Evolutionary conservation across 306 rosid species (phyloP).

Genomic region (Macrotyloma uniflorum): DNA sequence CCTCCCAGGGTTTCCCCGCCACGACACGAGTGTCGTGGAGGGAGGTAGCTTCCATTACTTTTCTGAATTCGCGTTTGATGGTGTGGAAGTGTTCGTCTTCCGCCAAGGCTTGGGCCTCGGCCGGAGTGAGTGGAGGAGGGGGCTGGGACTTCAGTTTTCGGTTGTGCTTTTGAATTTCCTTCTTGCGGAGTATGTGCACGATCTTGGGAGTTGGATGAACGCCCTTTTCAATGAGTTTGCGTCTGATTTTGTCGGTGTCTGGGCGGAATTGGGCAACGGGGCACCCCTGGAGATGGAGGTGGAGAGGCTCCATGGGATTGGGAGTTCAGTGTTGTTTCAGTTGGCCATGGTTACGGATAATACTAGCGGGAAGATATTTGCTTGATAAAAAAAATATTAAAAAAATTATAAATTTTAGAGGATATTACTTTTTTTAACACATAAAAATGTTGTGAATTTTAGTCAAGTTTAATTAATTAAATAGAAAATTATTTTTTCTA

Average conservation of each 20-base stretch:
- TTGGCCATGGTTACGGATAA: neutral
- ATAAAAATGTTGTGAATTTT: no score
- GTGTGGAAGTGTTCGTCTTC: constrained; percentile 64
- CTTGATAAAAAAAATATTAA: neutral
- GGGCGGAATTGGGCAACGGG: constrained; percentile 64
- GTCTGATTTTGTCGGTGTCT: constrained; percentile 60
- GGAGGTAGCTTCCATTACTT: neutral
- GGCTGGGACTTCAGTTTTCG: constrained; percentile 58
- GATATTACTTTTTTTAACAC: no score
- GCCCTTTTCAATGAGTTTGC: constrained; percentile 56
- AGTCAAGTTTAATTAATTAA: no score
- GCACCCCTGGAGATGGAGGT: constrained; percentile 40
- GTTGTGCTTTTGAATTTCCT: constrained; percentile 76
- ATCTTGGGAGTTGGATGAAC: constrained; percentile 75
- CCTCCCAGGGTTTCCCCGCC: constrained; percentile 89
- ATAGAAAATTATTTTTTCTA: no score
- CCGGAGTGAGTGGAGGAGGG: constrained; percentile 48
- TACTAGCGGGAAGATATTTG: neutral
- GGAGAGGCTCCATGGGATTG: neutral
- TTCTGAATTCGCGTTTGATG: constrained; percentile 58
- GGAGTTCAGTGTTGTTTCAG: neutral
- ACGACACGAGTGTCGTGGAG: constrained; percentile 17
- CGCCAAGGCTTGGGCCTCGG: constrained; percentile 48
- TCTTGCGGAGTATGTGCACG: constrained; percentile 81
- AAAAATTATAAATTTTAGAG: no score